Evolutionary conservation across 2,329 filamentous ascomycete genomes (phyloP).

Genomic region (Dothistroma pini): DNA sequence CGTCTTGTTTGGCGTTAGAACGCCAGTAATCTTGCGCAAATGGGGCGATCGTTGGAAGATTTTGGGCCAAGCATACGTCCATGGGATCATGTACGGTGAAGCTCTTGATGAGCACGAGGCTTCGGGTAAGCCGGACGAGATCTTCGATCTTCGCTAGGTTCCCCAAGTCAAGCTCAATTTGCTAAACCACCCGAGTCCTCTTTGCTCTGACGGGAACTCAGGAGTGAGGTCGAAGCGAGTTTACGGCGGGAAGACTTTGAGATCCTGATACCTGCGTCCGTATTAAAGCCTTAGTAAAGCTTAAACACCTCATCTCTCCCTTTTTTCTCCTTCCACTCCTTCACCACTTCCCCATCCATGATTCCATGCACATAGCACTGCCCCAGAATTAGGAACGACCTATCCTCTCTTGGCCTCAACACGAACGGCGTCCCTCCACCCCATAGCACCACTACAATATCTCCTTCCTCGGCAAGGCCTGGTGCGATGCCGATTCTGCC

Average conservation of each 20-base stretch:
- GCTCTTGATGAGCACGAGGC: neutral
- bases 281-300: too few relatives aligned
- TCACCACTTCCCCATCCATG: constrained; percentile 1
- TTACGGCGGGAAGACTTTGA: too few relatives aligned
- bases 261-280: too few relatives aligned
- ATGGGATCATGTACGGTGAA: constrained; percentile 7
- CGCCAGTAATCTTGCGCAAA: neutral
- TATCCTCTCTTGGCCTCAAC: neutral
- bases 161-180: too few relatives aligned
- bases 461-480: neutral
- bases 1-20: neutral
- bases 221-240: too few relatives aligned
- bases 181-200: too few relatives aligned
- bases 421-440: neutral
- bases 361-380: constrained; percentile 4
- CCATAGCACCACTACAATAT: neutral
- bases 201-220: too few relatives aligned
- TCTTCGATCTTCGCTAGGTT: neutral
- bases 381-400: neutral
- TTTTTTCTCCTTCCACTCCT: too few relatives aligned
- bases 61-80: neutral
- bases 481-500: too few relatives aligned
- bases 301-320: too few relatives aligned
- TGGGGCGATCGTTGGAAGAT: neutral
- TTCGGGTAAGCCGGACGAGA: neutral